Percentiles rank a stretch among this genome's conserved stretches.
Evolutionary conservation across 441 rosid genomes (phyloP).

Genomic region (Adansonia gregorii): DNA sequence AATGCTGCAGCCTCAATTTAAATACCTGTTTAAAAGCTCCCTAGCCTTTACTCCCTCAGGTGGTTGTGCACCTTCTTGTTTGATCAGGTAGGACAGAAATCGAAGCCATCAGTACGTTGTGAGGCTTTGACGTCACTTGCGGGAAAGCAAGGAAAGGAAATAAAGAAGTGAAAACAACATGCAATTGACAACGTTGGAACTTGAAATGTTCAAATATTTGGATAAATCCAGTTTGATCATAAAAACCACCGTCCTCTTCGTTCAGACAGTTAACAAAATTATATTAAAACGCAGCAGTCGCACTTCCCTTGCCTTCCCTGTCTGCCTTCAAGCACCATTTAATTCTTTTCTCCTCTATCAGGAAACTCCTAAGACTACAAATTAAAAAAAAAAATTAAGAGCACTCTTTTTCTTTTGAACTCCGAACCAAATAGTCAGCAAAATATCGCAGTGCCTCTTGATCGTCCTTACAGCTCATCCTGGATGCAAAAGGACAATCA

Average conservation of each 20-base stretch:
- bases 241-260: conserved; percentile 5
- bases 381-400: conserved; percentile 24
- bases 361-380: not conserved
- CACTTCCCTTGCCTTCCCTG: conserved; percentile 10
- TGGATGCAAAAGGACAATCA: conserved; percentile 22
- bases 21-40: no score
- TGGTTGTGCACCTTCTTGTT: no score
- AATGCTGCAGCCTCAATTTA: no score
- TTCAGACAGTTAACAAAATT: conserved; percentile 5
- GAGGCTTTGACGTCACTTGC: no score
- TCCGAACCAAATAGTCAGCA: conserved; percentile 1
- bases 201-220: conserved; percentile 23
- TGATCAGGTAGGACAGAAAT: no score
- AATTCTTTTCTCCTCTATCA: not conserved
- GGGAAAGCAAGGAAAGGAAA: not conserved
- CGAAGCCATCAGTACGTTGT: no score
- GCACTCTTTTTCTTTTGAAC: conserved; percentile 13
- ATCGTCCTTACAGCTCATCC: conserved; percentile 72
- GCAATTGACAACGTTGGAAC: not conserved
- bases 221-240: conserved; percentile 17
- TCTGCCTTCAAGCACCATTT: not conserved
- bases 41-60: no score
- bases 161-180: not conserved
- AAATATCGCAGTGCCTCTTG: not conserved
- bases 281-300: conserved; percentile 26